Conservation (phyloP, 352 stramenopile species). For the Phytophthora aleatoria region DNA sequence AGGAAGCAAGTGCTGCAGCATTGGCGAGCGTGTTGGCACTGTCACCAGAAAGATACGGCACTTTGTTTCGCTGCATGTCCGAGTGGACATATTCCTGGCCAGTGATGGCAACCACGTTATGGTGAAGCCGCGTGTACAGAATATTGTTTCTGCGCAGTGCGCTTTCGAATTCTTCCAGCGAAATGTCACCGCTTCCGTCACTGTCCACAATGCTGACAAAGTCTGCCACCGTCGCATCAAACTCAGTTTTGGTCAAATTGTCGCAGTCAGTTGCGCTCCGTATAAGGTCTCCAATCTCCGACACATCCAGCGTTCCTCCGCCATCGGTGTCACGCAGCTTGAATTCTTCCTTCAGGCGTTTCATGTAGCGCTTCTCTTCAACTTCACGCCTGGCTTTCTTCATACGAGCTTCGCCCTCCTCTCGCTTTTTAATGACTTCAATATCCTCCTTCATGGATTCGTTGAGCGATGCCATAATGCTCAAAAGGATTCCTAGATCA, state of each 20-base stretch:
- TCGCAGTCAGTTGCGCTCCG: conserved; percentile 67
- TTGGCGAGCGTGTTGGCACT: conserved; percentile 53
- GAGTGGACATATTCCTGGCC: conserved; percentile 80
- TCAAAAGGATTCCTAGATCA: conserved; percentile 81
- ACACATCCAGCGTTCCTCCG: conserved; percentile 70
- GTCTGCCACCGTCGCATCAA: conserved; percentile 73
- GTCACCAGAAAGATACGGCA: conserved; percentile 62
- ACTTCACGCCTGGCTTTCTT: conserved; percentile 51
- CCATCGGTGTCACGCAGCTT: conserved; percentile 72
- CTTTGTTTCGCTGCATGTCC: conserved; percentile 62
- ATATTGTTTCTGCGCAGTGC: conserved; percentile 73
- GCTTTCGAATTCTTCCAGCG: conserved; percentile 82
- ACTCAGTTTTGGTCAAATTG: conserved; percentile 78
- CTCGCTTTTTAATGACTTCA: conserved; percentile 60
- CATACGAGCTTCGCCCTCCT: conserved; percentile 52
- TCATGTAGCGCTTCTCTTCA: conserved; percentile 72
- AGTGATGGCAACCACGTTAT: conserved; percentile 65
- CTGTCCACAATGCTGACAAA: conserved; percentile 82
- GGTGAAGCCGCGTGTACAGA: conserved; percentile 70
- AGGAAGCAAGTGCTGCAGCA: conserved; percentile 55
- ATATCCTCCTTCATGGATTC: conserved; percentile 77
- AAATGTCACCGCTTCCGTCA: conserved; percentile 84
- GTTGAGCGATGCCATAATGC: conserved; percentile 67
- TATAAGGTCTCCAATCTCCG: conserved; percentile 71
- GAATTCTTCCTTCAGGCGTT: conserved; percentile 79